These are phyloP conservation scores for Tremella fuciformis DNA, from an alignment of 768 basidiomycete genomes.

Conservation along the genomic window DNA sequence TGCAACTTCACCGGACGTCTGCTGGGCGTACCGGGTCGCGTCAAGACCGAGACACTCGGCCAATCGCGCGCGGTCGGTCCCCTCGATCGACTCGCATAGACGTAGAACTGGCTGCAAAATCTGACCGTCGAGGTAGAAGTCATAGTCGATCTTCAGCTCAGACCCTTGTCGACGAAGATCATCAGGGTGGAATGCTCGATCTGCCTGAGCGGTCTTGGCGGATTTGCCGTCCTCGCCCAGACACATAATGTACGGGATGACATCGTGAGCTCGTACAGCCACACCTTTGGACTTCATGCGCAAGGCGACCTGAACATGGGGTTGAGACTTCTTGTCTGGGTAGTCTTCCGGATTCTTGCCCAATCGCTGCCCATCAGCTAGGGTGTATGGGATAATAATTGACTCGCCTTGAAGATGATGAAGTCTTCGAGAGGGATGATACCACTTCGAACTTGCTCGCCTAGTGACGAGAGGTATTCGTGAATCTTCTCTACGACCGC, in stretches of 20 bases:
- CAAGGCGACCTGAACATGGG: constrained; percentile 93
- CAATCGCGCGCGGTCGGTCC: constrained; percentile 83
- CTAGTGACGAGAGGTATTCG: constrained; percentile 74
- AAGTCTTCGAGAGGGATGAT: constrained; percentile 85
- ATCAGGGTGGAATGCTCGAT: constrained; percentile 88
- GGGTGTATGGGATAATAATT: neutral
- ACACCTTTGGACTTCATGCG: constrained; percentile 81
- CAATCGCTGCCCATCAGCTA: constrained; percentile 62
- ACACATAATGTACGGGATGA: constrained; percentile 95
- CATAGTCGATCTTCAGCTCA: constrained; percentile 77
- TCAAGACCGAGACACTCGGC: constrained; percentile 85
- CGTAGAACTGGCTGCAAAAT: constrained; percentile 92
- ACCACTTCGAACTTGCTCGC: constrained; percentile 74
- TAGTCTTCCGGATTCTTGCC: constrained; percentile 97
- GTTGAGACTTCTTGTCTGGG: constrained; percentile 89
- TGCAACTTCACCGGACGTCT: constrained; percentile 50
- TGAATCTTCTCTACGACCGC: constrained; percentile 85
- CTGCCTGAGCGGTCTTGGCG: constrained; percentile 75
- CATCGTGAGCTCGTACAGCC: constrained; percentile 79
- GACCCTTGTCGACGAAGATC: constrained; percentile 71
- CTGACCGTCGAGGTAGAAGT: constrained; percentile 86
- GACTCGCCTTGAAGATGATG: constrained; percentile 81
- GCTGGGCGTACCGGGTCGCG: constrained; percentile 22
- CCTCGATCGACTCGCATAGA: constrained; percentile 92
- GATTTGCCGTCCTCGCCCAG: constrained; percentile 64